Evolutionary conservation across 805 yeast genomes (phyloP), one percentile per base, ranked within the genome.

Genomic region (Pichia ethanolica): DNA sequence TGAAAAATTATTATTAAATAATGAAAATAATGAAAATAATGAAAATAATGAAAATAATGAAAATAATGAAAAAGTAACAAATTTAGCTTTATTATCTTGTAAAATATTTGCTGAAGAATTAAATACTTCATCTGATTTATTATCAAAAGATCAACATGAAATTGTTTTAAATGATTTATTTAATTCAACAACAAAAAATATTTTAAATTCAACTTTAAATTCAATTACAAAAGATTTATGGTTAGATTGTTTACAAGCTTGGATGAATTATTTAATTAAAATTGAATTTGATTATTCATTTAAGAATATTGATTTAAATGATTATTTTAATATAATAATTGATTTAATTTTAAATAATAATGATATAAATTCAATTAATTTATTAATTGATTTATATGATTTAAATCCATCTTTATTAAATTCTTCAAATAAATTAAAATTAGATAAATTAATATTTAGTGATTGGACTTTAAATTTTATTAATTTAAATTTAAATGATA

Each of bases 31-130:
- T n/a, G n/a, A n/a, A n/a, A n/a, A n/a, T n/a, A n/a, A n/a, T n/a
- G n/a, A n/a, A n/a, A n/a, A n/a, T n/a, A n/a, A n/a, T n/a, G n/a
- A n/a, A n/a, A n/a, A n/a, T n/a, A n/a, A n/a, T n/a, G n/a, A n/a
- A n/a, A 7, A 12, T 27, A 30, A 39, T 39, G 35, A 34, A 10
- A 10, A 33, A 28, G 25, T 11, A 2, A 33, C 8, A 10, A 34
- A 26, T n/a, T 32, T 44, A 13, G 49, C 44, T 0, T 42, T 72
- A 3, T 47, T 62, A 1, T 72, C 77, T 41, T 64, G 73, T 4
- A 68, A 81, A 11, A 76, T 75, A 7, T 50, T 79, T 0, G 73
- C 71, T 1, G 86, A 81, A 54, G 86, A 82, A 47, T 56, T 76
- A 10, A 56, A 68, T 35, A 77, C 74, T n/a, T 39, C 42, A 52